Conservation (phyloP, 441 rosid species). For the Populus trichocarpa region DNA sequence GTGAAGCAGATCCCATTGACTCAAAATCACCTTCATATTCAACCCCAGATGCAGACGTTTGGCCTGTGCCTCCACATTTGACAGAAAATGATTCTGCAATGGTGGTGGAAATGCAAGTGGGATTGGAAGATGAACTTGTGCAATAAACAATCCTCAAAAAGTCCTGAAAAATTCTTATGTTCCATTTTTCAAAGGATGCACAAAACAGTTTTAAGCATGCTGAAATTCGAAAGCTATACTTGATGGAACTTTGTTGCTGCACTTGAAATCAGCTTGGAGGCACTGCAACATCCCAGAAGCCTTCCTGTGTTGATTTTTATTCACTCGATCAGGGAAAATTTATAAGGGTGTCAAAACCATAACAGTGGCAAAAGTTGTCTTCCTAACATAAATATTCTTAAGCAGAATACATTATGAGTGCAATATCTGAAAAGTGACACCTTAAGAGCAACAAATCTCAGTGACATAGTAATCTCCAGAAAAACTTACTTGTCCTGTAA, state of each 20-base stretch:
- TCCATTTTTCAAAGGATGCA: neutral
- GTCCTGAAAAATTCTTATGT: neutral
- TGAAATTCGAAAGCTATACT: conserved; percentile 22
- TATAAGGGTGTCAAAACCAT: neutral
- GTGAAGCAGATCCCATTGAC: conserved; percentile 36
- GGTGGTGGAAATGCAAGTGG: neutral
- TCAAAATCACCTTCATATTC: conserved; percentile 36
- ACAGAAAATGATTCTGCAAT: conserved; percentile 49
- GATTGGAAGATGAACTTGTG: neutral
- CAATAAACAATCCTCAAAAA: neutral
- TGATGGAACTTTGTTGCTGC: conserved; percentile 35
- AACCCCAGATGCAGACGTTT: conserved; percentile 35
- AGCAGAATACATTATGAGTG: neutral
- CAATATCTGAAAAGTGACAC: neutral
- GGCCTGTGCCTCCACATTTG: conserved; percentile 42
- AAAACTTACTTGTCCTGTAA: conserved; percentile 29
- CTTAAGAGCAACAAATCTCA: neutral
- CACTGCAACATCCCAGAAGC: conserved; percentile 41
- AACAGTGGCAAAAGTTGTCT: neutral
- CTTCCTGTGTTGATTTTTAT: conserved; percentile 31
- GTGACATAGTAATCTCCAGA: neutral
- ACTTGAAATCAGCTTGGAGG: conserved; percentile 32
- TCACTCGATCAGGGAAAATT: neutral
- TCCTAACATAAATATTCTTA: neutral
- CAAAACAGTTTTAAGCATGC: neutral